These are phyloP conservation scores for Eucommia ulmoides DNA, from an alignment of 257 asterid species.

Conservation along the genomic window DNA sequence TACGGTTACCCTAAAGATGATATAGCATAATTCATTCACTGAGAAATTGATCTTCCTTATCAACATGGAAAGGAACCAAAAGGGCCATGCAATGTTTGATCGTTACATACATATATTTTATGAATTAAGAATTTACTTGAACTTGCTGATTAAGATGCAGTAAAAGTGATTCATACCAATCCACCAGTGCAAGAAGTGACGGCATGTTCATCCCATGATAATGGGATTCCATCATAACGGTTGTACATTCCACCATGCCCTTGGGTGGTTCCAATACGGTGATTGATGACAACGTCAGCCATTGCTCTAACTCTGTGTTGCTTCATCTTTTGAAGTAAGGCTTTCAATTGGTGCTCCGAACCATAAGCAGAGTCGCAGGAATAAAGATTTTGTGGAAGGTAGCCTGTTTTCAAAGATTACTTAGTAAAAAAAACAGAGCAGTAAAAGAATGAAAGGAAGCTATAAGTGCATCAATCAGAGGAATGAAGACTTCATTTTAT, in stretches of 20 bases:
- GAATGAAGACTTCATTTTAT: too few relatives aligned
- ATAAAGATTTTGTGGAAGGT: constrained; percentile 86
- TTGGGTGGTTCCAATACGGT: constrained; percentile 80
- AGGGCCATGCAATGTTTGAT: too few relatives aligned
- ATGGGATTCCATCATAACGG: constrained; percentile 88
- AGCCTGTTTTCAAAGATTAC: constrained; percentile 48
- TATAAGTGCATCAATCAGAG: too few relatives aligned
- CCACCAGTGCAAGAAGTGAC: constrained; percentile 93
- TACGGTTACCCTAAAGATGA: constrained; percentile 67
- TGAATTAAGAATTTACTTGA: background rate
- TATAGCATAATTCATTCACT: too few relatives aligned
- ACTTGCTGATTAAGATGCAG: background rate
- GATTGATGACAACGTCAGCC: constrained; percentile 96
- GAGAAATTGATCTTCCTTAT: too few relatives aligned
- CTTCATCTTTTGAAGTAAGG: constrained; percentile 79
- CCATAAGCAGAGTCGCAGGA: constrained; percentile 81
- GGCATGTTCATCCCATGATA: constrained; percentile 87
- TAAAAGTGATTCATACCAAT: constrained; percentile 31
- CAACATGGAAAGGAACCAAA: too few relatives aligned
- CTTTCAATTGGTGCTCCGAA: constrained; percentile 59
- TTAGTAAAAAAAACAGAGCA: too few relatives aligned
- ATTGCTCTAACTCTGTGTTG: constrained; percentile 71
- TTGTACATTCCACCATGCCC: constrained; percentile 88
- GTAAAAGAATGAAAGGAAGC: too few relatives aligned
- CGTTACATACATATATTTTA: too few relatives aligned